These are phyloP conservation scores for Pleomassaria siparia DNA, from an alignment of 2,329 filamentous ascomycete genomes.

Conservation along the genomic window DNA sequence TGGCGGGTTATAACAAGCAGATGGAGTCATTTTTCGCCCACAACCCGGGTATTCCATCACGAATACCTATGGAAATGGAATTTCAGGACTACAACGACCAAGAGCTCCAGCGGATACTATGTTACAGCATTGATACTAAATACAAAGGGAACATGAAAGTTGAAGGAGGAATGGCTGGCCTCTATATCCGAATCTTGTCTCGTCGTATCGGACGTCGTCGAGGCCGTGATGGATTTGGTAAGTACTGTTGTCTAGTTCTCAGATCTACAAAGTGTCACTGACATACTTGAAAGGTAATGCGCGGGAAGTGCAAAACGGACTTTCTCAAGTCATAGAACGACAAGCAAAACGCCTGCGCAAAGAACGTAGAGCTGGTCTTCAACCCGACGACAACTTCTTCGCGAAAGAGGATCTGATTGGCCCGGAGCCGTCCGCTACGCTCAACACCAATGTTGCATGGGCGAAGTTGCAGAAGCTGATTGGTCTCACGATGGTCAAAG, in stretches of 20 bases:
- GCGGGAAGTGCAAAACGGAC: constrained; percentile 64
- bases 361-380: constrained; percentile 46
- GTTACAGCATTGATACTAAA: constrained; percentile 55
- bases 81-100: constrained; percentile 70
- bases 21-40: constrained; percentile 79
- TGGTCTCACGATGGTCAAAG: constrained; percentile 64
- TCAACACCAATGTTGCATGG: constrained; percentile 60
- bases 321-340: constrained; percentile 57
- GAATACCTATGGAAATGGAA: constrained; percentile 65
- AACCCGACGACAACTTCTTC: constrained; percentile 61
- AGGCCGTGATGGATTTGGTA: constrained; percentile 66
- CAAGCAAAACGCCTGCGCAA: constrained; percentile 60
- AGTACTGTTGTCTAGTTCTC: background rate
- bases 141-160: constrained; percentile 60
- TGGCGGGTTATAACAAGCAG: constrained; percentile 72
- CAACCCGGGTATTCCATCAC: constrained; percentile 70
- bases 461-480: constrained; percentile 58
- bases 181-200: constrained; percentile 65
- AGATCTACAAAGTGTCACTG: no score
- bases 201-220: constrained; percentile 64
- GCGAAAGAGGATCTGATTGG: constrained; percentile 72
- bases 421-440: constrained; percentile 60
- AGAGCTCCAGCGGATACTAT: constrained; percentile 65
- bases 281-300: constrained; percentile 55
- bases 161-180: constrained; percentile 59